These are phyloP conservation scores for Periconia macrospinosa DNA, from an alignment of 2,329 filamentous ascomycete species.

Conservation along the genomic window DNA sequence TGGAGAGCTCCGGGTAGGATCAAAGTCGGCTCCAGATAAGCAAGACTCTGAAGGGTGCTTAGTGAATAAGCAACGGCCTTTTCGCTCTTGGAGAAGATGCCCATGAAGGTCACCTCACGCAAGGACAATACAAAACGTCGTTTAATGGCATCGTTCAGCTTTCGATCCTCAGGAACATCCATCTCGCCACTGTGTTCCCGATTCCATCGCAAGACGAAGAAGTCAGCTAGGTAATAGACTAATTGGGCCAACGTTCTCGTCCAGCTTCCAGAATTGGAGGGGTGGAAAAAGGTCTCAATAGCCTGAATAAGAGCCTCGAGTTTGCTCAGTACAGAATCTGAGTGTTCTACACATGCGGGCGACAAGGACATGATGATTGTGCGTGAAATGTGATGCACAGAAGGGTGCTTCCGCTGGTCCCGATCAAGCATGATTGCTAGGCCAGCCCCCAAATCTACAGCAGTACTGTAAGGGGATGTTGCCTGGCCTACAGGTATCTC, in stretches of 20 bases:
- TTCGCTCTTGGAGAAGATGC: constrained; percentile 92
- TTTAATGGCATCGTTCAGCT: constrained; percentile 79
- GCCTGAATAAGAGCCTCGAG: constrained; percentile 92
- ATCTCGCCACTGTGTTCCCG: constrained; percentile 91
- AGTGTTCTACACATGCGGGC: constrained; percentile 74
- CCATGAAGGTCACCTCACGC: constrained; percentile 95
- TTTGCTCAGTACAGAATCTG: constrained; percentile 78
- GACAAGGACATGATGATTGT: constrained; percentile 94
- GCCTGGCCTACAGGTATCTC: constrained; percentile 97
- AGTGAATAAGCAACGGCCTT: constrained; percentile 91
- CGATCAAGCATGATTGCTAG: constrained; percentile 85
- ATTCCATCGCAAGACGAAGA: constrained; percentile 98
- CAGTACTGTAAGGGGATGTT: constrained; percentile 81
- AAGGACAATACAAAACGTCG: constrained; percentile 85
- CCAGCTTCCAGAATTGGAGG: constrained; percentile 92
- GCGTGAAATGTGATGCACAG: constrained; percentile 87
- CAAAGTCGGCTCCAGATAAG: constrained; percentile 86
- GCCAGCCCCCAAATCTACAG: constrained; percentile 81
- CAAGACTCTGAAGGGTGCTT: constrained; percentile 83
- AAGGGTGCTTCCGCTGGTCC: constrained; percentile 89
- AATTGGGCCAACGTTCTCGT: constrained; percentile 87
- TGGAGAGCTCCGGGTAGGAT: constrained; percentile 92
- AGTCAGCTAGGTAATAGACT: constrained; percentile 88
- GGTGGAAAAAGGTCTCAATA: constrained; percentile 98
- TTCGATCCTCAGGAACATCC: constrained; percentile 77